A percentile compares a stretch with the other conserved stretches of the same genome.
Conservation (phyloP, 306 rosid species). For the Pachyrhizus erosus region DNA sequence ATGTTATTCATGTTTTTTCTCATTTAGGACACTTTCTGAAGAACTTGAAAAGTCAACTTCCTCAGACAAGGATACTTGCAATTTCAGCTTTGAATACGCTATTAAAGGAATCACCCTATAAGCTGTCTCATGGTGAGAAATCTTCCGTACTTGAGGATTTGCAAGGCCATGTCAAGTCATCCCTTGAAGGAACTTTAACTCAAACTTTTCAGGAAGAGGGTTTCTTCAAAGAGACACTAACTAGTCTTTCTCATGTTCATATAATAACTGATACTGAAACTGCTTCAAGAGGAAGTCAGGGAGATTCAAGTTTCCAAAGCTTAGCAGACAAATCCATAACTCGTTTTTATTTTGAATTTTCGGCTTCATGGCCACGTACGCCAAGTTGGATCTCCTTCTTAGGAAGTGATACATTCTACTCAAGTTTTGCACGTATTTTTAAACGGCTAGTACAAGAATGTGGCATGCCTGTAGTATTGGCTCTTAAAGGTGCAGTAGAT, state of each 20-base stretch:
- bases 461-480: slow-evolving; percentile 79
- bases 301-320: slow-evolving; percentile 90
- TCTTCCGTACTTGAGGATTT: slow-evolving; percentile 48
- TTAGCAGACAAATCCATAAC: slow-evolving; percentile 96
- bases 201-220: slow-evolving; percentile 93
- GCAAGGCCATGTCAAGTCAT: slow-evolving; percentile 69
- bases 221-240: slow-evolving; percentile 86
- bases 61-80: slow-evolving; percentile 98
- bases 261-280: slow-evolving; percentile 79
- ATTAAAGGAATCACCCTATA: slow-evolving; percentile 95
- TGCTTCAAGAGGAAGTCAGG: slow-evolving; percentile 78
- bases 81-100: slow-evolving; percentile 92
- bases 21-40: slow-evolving; percentile 90
- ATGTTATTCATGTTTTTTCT: slow-evolving; percentile 29
- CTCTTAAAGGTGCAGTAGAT: slow-evolving; percentile 77
- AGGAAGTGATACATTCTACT: slow-evolving; percentile 85
- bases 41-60: slow-evolving; percentile 95
- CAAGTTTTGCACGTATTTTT: slow-evolving; percentile 93
- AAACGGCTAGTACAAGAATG: slow-evolving; percentile 96
- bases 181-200: slow-evolving; percentile 87
- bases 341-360: slow-evolving; percentile 91
- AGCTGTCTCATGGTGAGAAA: slow-evolving; percentile 64
- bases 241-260: slow-evolving; percentile 96
- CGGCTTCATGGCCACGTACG: slow-evolving; percentile 99
- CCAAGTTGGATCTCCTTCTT: slow-evolving; percentile 93